These are phyloP conservation scores for Bruguiera hainesii DNA, from an alignment of 441 rosid genomes.

Conservation along the genomic window DNA sequence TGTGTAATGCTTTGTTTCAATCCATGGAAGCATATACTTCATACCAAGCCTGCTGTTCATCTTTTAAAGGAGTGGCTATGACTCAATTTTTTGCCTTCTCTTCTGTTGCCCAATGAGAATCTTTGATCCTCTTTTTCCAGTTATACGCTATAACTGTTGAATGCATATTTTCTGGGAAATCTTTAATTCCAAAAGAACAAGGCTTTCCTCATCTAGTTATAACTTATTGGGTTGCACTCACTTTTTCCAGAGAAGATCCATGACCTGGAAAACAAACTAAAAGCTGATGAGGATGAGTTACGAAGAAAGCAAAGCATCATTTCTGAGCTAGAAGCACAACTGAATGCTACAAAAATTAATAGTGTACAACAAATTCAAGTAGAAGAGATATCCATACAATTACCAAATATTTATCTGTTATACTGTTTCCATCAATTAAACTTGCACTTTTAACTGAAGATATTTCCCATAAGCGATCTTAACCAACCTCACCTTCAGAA, in stretches of 20 bases:
- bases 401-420: slow-evolving; percentile 12
- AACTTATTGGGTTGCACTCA: slow-evolving; percentile 8
- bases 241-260: slow-evolving; percentile 52
- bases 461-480: slow-evolving; percentile 36
- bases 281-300: slow-evolving; percentile 42
- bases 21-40: neutral
- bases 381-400: slow-evolving; percentile 64
- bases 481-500: slow-evolving; percentile 67
- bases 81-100: neutral
- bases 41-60: slow-evolving; percentile 1
- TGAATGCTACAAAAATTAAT: slow-evolving; percentile 46
- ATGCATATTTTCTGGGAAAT: no score
- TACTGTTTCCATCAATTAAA: slow-evolving; percentile 11
- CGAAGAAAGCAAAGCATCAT: slow-evolving; percentile 48
- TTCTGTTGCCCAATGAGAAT: neutral
- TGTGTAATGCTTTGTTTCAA: neutral
- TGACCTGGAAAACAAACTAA: slow-evolving; percentile 49
- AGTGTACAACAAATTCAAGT: slow-evolving; percentile 40
- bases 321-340: slow-evolving; percentile 51
- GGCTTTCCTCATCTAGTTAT: slow-evolving; percentile 3
- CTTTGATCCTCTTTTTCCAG: neutral
- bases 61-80: neutral
- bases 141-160: no score
- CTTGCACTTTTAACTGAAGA: slow-evolving; percentile 19
- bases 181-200: neutral